phyloP scores from a whole-genome alignment of 768 basidiomycete species.

The Tricholoma furcatifolium region DNA sequence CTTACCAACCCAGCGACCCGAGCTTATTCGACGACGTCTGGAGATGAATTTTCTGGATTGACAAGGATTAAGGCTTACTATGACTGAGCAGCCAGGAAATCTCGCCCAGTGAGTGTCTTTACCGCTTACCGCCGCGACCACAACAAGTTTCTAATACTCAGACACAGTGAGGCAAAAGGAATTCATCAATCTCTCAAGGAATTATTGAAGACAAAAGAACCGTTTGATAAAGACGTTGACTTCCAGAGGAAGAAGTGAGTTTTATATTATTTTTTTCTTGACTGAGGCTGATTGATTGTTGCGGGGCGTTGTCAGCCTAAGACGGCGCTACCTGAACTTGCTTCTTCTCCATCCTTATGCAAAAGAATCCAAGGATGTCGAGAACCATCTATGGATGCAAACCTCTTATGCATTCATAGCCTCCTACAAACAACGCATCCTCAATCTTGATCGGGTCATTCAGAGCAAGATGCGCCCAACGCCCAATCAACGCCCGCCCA shows the following conservation, averaged over 20 bases:
- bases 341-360: constrained; percentile 69
- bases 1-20: constrained; percentile 6
- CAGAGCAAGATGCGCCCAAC: constrained; percentile 37
- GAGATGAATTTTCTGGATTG: constrained; percentile 33
- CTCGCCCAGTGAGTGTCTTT: constrained; percentile 42
- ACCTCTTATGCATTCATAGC: constrained; percentile 86
- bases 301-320: constrained; percentile 48
- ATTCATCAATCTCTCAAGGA: constrained; percentile 76
- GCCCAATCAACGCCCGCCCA: constrained; percentile 46
- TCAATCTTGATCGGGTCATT: constrained; percentile 58
- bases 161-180: constrained; percentile 77
- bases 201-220: constrained; percentile 67
- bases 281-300: constrained; percentile 10
- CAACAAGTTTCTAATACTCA: constrained; percentile 13
- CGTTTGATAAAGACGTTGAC: constrained; percentile 86
- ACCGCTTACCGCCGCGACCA: constrained; percentile 14
- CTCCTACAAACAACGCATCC: constrained; percentile 75
- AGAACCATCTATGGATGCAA: constrained; percentile 90
- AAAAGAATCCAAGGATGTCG: constrained; percentile 74
- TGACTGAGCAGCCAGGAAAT: constrained; percentile 44
- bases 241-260: constrained; percentile 83
- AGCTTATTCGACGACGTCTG: constrained; percentile 6
- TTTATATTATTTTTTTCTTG: constrained; percentile 9
- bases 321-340: constrained; percentile 66
- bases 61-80: constrained; percentile 25